Base-by-base conservation (phyloP, 192 early-diverging fungal genomes). In the Glomus cerebriforme region DNA sequence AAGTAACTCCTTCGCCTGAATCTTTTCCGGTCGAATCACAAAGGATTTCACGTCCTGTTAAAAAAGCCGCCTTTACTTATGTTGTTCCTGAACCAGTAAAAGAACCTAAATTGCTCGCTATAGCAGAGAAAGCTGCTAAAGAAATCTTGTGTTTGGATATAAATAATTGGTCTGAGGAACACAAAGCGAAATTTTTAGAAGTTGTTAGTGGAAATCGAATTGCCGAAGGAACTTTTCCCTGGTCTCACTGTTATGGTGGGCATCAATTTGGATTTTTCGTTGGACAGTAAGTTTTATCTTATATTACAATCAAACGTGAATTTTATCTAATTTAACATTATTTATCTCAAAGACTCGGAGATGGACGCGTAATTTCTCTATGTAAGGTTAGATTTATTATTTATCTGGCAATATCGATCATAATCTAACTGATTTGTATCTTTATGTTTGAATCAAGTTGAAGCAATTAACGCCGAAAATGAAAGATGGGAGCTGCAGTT, bases 351-450 rank as follows among this genome's bases (percentile, higher is more conserved):
- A 43, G 49, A 19, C 84, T 97, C 7, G 96, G 96, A 35, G 96
- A 98, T 78, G 95, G 95, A 2, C 84, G 95, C 39, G 95, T 95
- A 1, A 92, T 96, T 24, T 91, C 92, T 3, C 80, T 98, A 12
- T 95, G 91, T 81, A 89, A 93, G 80, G 70, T 86, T 1, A 37
- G 69, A 5, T 27, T 45, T 47, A 6, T 66, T 37, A 22, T 15
- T 54, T 54, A 54, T 22, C 49, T 6, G 19, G 4, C 19, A 54
- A 7, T 54, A 7, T 54, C 17, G 19, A 19, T 4, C 15, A 22
- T 54, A 54, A n/a, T 54, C 19, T 54, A n/a, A 54, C 22, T 5
- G 49, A 19, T 34, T 22, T 19, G 39, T n/a, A 32, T 45, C 35
- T 39, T 27, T 59, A 22, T 35, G n/a, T n/a, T 31, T 32, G 73